Percentiles rank a stretch among this genome's conserved stretches.
Evolutionary conservation across 1,284 basidiomycete genomes (phyloP).

Genomic region (Neotropicomus parvogracilis): DNA sequence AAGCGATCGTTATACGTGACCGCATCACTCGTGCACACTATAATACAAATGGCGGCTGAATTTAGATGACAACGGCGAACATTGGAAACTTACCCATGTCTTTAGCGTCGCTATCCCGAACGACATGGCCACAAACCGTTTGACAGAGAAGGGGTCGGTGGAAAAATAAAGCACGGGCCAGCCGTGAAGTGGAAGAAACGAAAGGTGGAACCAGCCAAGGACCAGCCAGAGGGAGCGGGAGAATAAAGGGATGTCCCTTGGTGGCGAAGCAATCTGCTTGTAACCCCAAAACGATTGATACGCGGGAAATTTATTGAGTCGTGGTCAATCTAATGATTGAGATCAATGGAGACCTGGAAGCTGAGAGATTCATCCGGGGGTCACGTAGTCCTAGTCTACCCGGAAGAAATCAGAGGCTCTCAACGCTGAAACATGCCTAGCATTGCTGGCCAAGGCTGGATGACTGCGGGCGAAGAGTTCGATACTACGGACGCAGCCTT

Average conservation of each 20-base stretch:
- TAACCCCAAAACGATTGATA: background rate
- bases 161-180: slow-evolving; percentile 13
- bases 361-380: too few species aligned
- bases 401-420: too few species aligned
- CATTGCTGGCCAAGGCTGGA: too few species aligned
- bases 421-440: too few species aligned
- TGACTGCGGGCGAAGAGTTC: too few species aligned
- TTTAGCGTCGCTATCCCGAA: background rate
- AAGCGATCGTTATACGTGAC: slow-evolving; percentile 43
- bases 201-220: background rate
- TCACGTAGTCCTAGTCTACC: background rate
- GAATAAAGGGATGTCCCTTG: background rate
- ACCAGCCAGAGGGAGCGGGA: background rate
- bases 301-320: too few species aligned
- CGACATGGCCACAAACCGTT: background rate
- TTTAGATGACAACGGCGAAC: background rate
- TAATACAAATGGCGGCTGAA: background rate
- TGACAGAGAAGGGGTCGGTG: background rate
- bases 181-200: slow-evolving; percentile 9
- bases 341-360: too few species aligned
- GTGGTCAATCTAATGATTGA: too few species aligned
- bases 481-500: too few species aligned
- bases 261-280: background rate
- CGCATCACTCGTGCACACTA: slow-evolving; percentile 43
- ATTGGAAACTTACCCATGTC: slow-evolving; percentile 15